Conservation (phyloP, 192 early-diverging fungal genomes). For the Phycomyces nitens region DNA sequence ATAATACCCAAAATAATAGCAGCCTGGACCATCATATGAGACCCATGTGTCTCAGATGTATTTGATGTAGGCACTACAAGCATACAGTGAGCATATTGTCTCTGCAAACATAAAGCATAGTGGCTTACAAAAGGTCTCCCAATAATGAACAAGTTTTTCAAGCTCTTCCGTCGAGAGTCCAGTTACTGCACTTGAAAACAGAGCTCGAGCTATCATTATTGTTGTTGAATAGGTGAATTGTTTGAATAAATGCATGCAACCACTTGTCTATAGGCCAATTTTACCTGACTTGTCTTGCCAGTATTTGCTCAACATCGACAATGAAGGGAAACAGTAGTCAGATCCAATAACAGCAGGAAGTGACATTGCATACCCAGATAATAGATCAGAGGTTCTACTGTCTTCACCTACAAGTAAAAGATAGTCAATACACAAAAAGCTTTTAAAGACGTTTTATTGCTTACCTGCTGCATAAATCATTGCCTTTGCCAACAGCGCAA, state of each 20-base stretch:
- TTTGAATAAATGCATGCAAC: too few relatives aligned
- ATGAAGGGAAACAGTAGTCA: conserved; percentile 55
- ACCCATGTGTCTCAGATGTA: conserved; percentile 13
- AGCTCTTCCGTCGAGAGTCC: conserved; percentile 49
- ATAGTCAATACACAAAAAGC: too few relatives aligned
- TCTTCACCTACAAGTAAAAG: conserved; percentile 4
- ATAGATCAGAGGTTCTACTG: conserved; percentile 15
- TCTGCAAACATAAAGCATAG: background rate
- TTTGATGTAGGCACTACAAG: conserved; percentile 18
- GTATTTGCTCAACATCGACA: conserved; percentile 73
- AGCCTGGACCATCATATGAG: conserved; percentile 55
- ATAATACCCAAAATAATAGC: conserved; percentile 75
- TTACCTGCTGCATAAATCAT: conserved; percentile 49
- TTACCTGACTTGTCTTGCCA: conserved; percentile 81
- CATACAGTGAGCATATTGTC: background rate
- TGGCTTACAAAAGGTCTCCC: conserved; percentile 60
- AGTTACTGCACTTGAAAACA: conserved; percentile 53
- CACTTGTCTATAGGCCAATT: too few relatives aligned
- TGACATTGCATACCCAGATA: conserved; percentile 46
- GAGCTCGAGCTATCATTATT: conserved; percentile 39
- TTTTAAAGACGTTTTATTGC: too few relatives aligned
- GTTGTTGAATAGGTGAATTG: conserved; percentile 1
- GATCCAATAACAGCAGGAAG: conserved; percentile 47
- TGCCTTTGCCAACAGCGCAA: conserved; percentile 53
- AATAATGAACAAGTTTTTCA: conserved; percentile 58